Base-by-base conservation (phyloP, 148 eudicot genomes). In the Rhododendron kiyosumense region DNA sequence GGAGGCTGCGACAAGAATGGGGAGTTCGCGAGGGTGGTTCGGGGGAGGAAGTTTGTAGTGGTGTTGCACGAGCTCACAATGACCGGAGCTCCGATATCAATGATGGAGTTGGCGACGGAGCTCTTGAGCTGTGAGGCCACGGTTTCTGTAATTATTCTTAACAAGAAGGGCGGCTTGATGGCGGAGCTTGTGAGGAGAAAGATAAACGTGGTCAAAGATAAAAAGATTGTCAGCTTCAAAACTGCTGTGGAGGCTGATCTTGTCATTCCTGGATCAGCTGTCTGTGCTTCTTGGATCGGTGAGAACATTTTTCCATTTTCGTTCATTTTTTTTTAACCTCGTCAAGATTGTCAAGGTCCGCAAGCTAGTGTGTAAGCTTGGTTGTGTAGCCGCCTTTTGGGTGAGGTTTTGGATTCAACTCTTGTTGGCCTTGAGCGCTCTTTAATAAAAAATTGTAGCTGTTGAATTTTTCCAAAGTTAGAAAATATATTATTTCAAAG, bases 11-110 rank as follows among this genome's bases (percentile, higher is more conserved):
- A 97, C 84, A 89, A 96, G 88, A 95, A 91, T 86, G 95, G 93
- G 36, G 93, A 93, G 49, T 97, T 97, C 91, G 95, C 98, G 24
- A 92, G 94, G 71, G 93, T 94, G 30, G 98, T 97, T 6, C 96
- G 98, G 99, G 94, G 98, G 2, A 94, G 98, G 85, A 97, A 91
- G 85, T 94, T 97, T 87, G 93, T 97, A 8, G 88, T 97, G 91
- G 89, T 97, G 83, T 89, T 97, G 80, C 98, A 97, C 78, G 99
- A 97, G 92, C 90, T 97, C 28, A 93, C 99, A 0, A 93, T 97
- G 98, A 97, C 99, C 30, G 99, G 98, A 14, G 98, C 99, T 36
- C 98, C 98, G 7, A 96, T 94, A 83, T 95, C 99, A 14, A 95
- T 95, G 98, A 88, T 97, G 92, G 99, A 97, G 90, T 89, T 97